A percentile compares a stretch with the other conserved stretches of the same genome.
Evolutionary conservation across 1,284 basidiomycete species (phyloP).

Genomic region (Trichosporon coremiiforme): DNA sequence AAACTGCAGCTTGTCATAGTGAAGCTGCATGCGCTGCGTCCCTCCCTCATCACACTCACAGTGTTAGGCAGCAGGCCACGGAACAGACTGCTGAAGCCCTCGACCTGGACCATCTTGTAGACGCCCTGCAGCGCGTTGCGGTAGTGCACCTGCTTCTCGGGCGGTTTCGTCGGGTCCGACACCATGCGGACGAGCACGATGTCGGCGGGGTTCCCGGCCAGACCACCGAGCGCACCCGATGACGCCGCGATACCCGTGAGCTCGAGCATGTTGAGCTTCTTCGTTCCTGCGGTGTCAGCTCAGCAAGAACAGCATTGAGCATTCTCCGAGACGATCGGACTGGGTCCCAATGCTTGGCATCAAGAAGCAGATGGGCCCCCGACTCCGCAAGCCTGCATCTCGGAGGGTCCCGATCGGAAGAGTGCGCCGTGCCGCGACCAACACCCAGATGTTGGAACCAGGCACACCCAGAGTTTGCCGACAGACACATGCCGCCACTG

Average conservation of each 20-base stretch:
- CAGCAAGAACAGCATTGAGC: no score
- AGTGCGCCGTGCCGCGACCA: not conserved
- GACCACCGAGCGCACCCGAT: conserved; percentile 51
- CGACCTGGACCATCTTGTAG: conserved; percentile 57
- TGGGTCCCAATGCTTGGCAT: not conserved
- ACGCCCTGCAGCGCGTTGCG: conserved; percentile 58
- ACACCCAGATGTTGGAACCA: not conserved
- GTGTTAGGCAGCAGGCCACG: conserved; percentile 60
- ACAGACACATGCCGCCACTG: conserved; percentile 11
- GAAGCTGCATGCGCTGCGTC: no score
- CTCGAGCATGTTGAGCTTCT: conserved; percentile 47
- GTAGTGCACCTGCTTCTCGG: conserved; percentile 47
- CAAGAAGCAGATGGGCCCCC: not conserved
- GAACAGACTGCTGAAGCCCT: conserved; percentile 57
- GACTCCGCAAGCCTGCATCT: not conserved
- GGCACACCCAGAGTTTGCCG: conserved; percentile 8
- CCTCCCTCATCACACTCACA: conserved; percentile 40
- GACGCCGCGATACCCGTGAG: conserved; percentile 50
- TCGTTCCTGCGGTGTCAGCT: conserved; percentile 33
- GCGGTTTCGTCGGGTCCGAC: conserved; percentile 51
- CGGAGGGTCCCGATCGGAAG: conserved; percentile 12
- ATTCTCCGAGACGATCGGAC: not conserved
- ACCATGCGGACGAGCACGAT: conserved; percentile 51
- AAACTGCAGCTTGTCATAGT: no score
- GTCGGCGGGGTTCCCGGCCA: conserved; percentile 53